Conservation (phyloP, 2,329 filamentous ascomycete species). For the Talaromyces sp. region DNA sequence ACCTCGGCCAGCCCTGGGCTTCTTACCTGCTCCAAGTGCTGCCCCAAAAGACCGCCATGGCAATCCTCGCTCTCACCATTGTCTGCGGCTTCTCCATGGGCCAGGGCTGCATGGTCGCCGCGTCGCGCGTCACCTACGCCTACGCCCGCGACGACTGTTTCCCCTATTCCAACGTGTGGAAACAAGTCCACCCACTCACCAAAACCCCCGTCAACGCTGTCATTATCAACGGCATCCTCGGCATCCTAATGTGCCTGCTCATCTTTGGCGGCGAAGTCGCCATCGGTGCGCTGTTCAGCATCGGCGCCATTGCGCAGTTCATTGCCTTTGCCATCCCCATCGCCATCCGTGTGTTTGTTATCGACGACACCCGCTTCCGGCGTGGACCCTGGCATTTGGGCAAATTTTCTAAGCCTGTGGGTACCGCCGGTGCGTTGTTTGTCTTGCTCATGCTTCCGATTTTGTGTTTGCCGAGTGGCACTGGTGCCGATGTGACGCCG, state of each 20-base stretch:
- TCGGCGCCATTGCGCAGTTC: slow-evolving; percentile 65
- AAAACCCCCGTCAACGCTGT: slow-evolving; percentile 67
- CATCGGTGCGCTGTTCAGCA: slow-evolving; percentile 65
- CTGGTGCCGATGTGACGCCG: slow-evolving; percentile 49
- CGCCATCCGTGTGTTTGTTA: slow-evolving; percentile 43
- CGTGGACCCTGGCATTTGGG: slow-evolving; percentile 67
- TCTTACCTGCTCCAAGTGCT: slow-evolving; percentile 65
- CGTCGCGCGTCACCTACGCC: slow-evolving; percentile 65
- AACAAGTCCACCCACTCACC: slow-evolving; percentile 56
- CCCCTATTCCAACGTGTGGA: slow-evolving; percentile 56
- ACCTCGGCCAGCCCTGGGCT: slow-evolving; percentile 66
- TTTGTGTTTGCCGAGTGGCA: slow-evolving; percentile 59
- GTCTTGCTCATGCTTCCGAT: slow-evolving; percentile 65
- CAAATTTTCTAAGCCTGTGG: slow-evolving; percentile 53
- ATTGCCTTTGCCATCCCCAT: slow-evolving; percentile 47
- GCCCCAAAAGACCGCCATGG: slow-evolving; percentile 55
- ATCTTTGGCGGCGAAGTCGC: slow-evolving; percentile 61
- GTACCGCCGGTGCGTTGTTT: slow-evolving; percentile 54
- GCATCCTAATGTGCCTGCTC: slow-evolving; percentile 57
- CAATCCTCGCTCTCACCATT: slow-evolving; percentile 62
- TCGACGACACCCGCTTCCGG: slow-evolving; percentile 57
- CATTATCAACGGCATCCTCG: slow-evolving; percentile 60
- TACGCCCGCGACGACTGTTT: slow-evolving; percentile 71
- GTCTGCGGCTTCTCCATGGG: slow-evolving; percentile 68
- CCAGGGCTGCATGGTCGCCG: slow-evolving; percentile 66